These are phyloP conservation scores for Pichia nanzhaoensis DNA, from an alignment of 805 yeast species.

Conservation along the genomic window DNA sequence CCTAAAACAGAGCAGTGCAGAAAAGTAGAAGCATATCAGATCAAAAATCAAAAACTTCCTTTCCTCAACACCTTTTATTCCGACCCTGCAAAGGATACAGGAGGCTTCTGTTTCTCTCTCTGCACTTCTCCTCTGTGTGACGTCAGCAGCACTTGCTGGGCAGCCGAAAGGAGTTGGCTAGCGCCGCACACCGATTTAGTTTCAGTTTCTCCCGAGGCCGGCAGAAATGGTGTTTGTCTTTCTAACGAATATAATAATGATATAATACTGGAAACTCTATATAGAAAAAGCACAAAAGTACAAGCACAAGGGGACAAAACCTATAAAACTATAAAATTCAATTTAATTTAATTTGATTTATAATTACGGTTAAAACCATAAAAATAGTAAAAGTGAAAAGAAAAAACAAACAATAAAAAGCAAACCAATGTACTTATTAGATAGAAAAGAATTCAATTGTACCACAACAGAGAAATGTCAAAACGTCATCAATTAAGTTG, in stretches of 20 bases:
- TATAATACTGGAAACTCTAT: constrained; percentile 5
- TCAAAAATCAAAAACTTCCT: too few relatives aligned
- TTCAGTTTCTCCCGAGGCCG: too few relatives aligned
- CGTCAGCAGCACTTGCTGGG: too few relatives aligned
- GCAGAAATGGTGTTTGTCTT: too few relatives aligned
- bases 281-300: constrained; percentile 7
- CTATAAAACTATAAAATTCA: not conserved
- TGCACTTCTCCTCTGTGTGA: too few relatives aligned
- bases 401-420: constrained; percentile 1
- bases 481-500: not conserved
- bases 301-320: not conserved
- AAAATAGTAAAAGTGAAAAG: too few relatives aligned
- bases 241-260: constrained; percentile 10
- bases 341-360: not conserved
- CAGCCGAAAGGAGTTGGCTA: too few relatives aligned
- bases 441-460: constrained; percentile 13
- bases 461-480: constrained; percentile 7
- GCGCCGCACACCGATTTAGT: not conserved
- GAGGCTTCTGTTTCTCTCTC: not conserved
- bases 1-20: too few relatives aligned
- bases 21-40: too few relatives aligned
- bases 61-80: too few relatives aligned
- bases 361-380: too few relatives aligned
- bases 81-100: too few relatives aligned
- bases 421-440: constrained; percentile 11